Percentiles rank a stretch among this genome's conserved stretches.
Conservation (phyloP, 2,329 filamentous ascomycete genomes). For the Fusarium sacchari region DNA sequence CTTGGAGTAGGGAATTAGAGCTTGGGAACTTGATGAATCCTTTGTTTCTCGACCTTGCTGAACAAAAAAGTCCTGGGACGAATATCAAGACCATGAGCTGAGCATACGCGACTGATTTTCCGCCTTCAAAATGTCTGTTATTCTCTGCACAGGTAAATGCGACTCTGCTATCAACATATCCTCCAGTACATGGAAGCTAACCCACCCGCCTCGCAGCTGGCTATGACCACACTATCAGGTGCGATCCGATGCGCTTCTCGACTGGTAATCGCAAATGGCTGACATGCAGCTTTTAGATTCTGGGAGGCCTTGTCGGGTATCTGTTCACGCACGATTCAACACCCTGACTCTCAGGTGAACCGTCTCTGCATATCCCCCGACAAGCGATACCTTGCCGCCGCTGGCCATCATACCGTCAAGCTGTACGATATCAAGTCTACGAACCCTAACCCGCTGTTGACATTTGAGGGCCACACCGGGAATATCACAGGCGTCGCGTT, state of each 20-base stretch:
- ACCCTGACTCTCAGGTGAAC: constrained; percentile 98
- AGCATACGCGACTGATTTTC: constrained; percentile 24
- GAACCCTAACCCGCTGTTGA: constrained; percentile 93
- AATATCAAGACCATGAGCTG: constrained; percentile 40
- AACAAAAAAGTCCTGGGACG: constrained; percentile 30
- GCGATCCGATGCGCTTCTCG: constrained; percentile 35
- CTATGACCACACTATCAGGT: constrained; percentile 72
- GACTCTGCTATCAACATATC: neutral
- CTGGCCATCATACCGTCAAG: constrained; percentile 84
- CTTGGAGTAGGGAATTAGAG: constrained; percentile 35
- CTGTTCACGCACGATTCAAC: constrained; percentile 96
- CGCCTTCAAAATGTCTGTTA: constrained; percentile 63
- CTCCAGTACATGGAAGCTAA: constrained; percentile 36
- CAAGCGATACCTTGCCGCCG: constrained; percentile 93
- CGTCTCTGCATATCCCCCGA: constrained; percentile 98
- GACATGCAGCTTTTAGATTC: constrained; percentile 67
- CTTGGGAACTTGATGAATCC: constrained; percentile 7
- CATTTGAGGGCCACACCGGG: constrained; percentile 93
- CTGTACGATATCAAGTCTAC: constrained; percentile 98
- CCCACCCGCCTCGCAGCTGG: constrained; percentile 55
- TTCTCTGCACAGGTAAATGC: constrained; percentile 68
- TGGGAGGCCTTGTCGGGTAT: constrained; percentile 99
- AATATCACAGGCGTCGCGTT: constrained; percentile 98
- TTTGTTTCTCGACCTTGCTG: constrained; percentile 1
- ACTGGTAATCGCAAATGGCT: constrained; percentile 22